Percentiles rank a stretch among this genome's conserved stretches.
Evolutionary conservation across 2,329 filamentous ascomycete species (phyloP).

Genomic region (Mollisiaceae sp.): DNA sequence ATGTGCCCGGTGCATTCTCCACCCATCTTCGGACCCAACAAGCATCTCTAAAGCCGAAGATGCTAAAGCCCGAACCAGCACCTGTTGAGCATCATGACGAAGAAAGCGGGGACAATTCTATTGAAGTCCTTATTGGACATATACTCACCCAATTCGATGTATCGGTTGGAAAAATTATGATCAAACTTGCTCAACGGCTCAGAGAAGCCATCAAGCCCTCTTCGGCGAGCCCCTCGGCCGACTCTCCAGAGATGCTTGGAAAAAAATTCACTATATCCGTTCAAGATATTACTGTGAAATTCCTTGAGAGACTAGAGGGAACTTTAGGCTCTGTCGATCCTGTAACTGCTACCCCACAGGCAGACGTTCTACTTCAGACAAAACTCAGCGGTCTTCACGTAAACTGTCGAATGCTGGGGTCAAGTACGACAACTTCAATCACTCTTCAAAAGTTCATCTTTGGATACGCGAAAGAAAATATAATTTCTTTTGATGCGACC

Average conservation of each 20-base stretch:
- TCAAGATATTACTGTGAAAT: conserved; percentile 39
- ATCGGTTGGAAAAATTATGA: conserved; percentile 41
- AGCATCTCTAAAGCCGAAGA: conserved; percentile 14
- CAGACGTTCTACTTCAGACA: conserved; percentile 40
- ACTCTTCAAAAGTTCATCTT: conserved; percentile 62
- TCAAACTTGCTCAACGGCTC: conserved; percentile 39
- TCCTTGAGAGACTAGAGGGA: conserved; percentile 42
- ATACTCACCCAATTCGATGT: conserved; percentile 41
- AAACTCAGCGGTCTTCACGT: conserved; percentile 38
- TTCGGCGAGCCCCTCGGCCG: neutral
- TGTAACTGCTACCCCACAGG: conserved; percentile 16
- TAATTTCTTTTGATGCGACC: conserved; percentile 65
- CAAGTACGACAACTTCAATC: conserved; percentile 35
- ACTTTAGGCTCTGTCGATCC: conserved; percentile 26
- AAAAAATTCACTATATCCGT: conserved; percentile 33
- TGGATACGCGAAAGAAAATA: conserved; percentile 66
- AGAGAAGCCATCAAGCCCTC: conserved; percentile 32
- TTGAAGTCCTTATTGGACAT: conserved; percentile 41
- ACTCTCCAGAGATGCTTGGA: conserved; percentile 12
- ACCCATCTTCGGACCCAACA: conserved; percentile 43
- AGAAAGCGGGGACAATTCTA: conserved; percentile 8
- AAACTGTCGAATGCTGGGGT: conserved; percentile 23
- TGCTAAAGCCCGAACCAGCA: neutral
- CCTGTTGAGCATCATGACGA: conserved; percentile 18
- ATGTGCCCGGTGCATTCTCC: conserved; percentile 68